Conservation (phyloP, 495 filamentous ascomycete genomes). For the Trypethelium eluteriae region DNA sequence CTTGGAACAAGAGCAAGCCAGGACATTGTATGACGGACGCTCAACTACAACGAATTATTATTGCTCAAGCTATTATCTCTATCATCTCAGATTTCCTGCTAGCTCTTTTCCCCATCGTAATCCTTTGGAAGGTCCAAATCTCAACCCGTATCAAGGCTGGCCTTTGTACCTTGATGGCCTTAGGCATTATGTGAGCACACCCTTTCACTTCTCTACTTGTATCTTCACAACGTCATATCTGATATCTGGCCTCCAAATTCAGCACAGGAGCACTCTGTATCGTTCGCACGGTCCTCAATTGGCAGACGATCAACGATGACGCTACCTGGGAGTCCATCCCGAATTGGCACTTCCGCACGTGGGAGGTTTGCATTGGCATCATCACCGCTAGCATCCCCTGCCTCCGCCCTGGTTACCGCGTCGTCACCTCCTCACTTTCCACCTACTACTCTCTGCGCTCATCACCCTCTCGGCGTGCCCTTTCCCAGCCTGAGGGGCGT, state of each 20-base stretch:
- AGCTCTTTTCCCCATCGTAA: neutral
- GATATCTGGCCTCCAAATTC: neutral
- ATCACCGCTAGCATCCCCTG: neutral
- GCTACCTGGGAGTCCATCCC: constrained; percentile 1
- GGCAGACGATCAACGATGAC: neutral
- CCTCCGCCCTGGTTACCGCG: neutral
- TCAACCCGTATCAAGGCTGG: neutral
- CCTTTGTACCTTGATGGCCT: neutral
- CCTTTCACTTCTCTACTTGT: neutral
- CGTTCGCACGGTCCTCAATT: neutral
- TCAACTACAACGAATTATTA: constrained; percentile 7
- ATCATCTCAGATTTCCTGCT: neutral
- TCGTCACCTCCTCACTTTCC: neutral
- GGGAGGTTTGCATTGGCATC: neutral
- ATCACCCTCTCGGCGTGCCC: neutral
- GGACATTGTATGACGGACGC: neutral
- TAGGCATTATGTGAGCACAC: neutral
- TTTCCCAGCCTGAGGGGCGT: neutral
- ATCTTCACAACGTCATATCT: neutral
- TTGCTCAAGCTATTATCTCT: neutral
- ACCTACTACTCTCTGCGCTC: neutral
- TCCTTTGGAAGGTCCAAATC: constrained; percentile 8
- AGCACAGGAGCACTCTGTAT: constrained; percentile 1
- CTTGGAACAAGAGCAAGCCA: neutral
- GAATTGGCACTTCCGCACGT: neutral